phyloP scores from a whole-genome alignment of 768 basidiomycete genomes.

The Leucosporidium scottii region DNA sequence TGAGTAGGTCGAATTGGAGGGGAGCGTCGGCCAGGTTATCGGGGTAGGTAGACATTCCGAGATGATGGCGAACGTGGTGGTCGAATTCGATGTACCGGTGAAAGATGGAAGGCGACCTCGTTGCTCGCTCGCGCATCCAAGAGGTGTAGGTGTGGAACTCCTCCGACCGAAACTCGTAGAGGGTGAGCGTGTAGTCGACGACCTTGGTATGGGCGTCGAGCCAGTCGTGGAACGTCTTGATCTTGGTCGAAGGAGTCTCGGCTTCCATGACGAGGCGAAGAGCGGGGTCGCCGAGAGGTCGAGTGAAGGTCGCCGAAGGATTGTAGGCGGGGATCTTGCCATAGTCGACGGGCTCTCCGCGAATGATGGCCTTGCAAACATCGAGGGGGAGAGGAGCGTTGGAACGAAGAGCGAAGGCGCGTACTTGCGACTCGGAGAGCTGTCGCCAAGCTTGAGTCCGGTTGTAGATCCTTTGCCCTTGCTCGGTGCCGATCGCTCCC shows the following conservation, averaged over 20 bases:
- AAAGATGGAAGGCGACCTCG: too few relatives aligned
- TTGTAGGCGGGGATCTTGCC: not conserved
- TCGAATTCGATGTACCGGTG: not conserved
- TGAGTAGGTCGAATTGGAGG: too few relatives aligned
- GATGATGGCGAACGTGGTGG: not conserved
- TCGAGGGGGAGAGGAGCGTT: not conserved
- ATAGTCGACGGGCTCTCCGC: not conserved
- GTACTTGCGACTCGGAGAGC: too few relatives aligned
- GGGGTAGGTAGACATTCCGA: not conserved
- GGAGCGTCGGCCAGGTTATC: not conserved
- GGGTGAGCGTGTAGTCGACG: not conserved
- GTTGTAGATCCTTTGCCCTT: too few relatives aligned
- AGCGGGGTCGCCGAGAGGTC: not conserved
- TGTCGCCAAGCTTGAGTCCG: too few relatives aligned
- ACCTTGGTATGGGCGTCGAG: not conserved
- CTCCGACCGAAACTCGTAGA: not conserved
- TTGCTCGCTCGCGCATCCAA: too few relatives aligned
- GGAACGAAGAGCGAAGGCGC: not conserved
- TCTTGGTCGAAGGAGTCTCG: not conserved
- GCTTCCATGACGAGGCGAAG: not conserved
- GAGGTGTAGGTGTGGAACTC: not conserved
- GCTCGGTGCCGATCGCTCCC: too few relatives aligned
- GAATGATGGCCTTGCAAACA: not conserved
- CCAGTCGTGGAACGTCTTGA: not conserved
- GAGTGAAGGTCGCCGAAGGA: not conserved